Base-by-base conservation (phyloP, 1,284 basidiomycete species). In the Ustilago bromivora region DNA sequence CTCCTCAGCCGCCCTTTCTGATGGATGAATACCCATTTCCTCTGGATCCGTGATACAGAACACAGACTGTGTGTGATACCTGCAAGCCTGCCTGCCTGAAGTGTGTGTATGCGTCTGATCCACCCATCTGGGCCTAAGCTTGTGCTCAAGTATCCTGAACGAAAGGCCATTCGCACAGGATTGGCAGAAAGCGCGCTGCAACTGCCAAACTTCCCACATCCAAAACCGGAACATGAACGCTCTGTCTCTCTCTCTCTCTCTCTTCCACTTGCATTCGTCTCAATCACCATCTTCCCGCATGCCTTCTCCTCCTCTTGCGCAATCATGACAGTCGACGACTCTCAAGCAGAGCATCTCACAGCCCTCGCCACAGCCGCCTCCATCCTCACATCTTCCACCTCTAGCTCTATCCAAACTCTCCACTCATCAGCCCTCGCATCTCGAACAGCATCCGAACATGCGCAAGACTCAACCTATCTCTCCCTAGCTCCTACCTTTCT, bases 291-390 rank as follows among this genome's bases (percentile, higher is more conserved):
- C 36, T 35, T 17, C 28, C 17, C 36, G 47, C 17, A 28, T 23
- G 49, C 17, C 17, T 1, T 32, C 34, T 43, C n/a, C 43, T 32
- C 31, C 41, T 32, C 31, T 28, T 23, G 40, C 38, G 12, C 34
- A 7, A 54, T 6, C 2, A 70, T 57, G 60, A 51, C 53, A 17
- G 41, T 69, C 9, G 75, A 77, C 63, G 75, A 77, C 58, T 57
- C 66, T 6, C 56, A 64, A 17, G 75, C 75, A n/a, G 75, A 77
- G 60, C 63, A 32, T 23, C 70, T 77, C 28, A 53, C 43, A 4
- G 49, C 53, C 9, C 60, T 64, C 38, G 70, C 75, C 2, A 1
- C 64, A 0, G 7, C 46, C 17, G 68, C 69, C 19, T 43, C 69
- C 11, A 10, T 1, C 5, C 43, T 59, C 17, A 59, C 57, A 31